A percentile compares a stretch with the other conserved stretches of the same genome.
phyloP scores from a whole-genome alignment of 116 monocot genomes.

The Zostera marina region DNA sequence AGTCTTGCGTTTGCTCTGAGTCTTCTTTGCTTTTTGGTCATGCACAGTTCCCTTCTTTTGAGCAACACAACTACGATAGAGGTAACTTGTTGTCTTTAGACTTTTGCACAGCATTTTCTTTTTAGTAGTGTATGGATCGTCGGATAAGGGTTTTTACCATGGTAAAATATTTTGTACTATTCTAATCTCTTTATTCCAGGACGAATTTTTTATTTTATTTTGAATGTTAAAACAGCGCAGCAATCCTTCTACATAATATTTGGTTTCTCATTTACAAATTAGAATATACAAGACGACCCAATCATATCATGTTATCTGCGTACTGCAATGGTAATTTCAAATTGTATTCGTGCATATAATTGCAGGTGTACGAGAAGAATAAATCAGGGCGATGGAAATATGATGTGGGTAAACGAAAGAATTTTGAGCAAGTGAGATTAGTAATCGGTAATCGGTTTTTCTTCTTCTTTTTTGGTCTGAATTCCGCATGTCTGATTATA shows the following conservation, averaged over 20 bases:
- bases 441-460: neutral
- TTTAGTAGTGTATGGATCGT: too few species aligned
- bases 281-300: too few species aligned
- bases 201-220: neutral
- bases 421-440: conserved; percentile 63
- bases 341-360: too few species aligned
- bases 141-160: neutral
- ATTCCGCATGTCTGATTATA: conserved; percentile 1
- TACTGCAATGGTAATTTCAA: too few species aligned
- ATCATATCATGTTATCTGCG: too few species aligned
- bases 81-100: conserved; percentile 36
- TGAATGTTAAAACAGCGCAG: neutral
- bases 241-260: neutral
- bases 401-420: conserved; percentile 62
- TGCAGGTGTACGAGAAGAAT: conserved; percentile 64
- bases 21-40: conserved; percentile 64
- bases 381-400: conserved; percentile 48
- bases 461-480: neutral
- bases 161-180: too few species aligned
- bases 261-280: too few species aligned
- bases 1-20: conserved; percentile 74
- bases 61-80: conserved; percentile 86
- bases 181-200: too few species aligned
- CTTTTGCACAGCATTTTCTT: too few species aligned
- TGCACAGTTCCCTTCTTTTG: conserved; percentile 60